Evolutionary conservation across 2,329 filamentous ascomycete genomes (phyloP).

Genomic region (Bertia moriformis): DNA sequence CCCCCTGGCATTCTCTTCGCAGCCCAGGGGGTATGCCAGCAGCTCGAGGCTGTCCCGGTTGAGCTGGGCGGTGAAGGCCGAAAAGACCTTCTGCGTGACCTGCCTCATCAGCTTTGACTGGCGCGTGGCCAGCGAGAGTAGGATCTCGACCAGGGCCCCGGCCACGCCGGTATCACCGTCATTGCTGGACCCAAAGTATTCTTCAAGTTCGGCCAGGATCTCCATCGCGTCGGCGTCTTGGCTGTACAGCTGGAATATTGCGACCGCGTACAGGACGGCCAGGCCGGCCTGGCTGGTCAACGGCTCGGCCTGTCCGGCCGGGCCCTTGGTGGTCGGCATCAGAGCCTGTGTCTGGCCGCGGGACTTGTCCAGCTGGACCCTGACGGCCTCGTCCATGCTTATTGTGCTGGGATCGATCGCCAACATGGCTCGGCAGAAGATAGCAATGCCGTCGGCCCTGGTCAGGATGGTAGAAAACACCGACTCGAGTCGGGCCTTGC

Average conservation of each 20-base stretch:
- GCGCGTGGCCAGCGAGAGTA: constrained; percentile 79
- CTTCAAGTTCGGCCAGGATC: constrained; percentile 67
- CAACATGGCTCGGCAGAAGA: constrained; percentile 37
- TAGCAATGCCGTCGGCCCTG: constrained; percentile 32
- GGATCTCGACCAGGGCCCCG: constrained; percentile 68
- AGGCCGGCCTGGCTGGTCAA: constrained; percentile 42
- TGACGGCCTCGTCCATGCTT: constrained; percentile 37
- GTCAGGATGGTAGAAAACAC: constrained; percentile 42
- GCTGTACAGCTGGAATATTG: constrained; percentile 78
- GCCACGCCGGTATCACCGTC: constrained; percentile 45
- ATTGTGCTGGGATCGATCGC: constrained; percentile 35
- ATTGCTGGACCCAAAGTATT: constrained; percentile 60
- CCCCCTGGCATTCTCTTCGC: constrained; percentile 68
- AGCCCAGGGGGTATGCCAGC: constrained; percentile 53
- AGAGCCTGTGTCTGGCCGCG: constrained; percentile 36
- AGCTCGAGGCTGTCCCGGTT: constrained; percentile 57
- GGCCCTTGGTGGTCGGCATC: constrained; percentile 12
- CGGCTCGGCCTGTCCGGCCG: constrained; percentile 14
- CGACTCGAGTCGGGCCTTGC: constrained; percentile 39
- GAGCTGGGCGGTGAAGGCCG: constrained; percentile 63
- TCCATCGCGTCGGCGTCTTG: constrained; percentile 74
- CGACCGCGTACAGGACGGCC: constrained; percentile 68
- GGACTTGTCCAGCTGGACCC: constrained; percentile 34
- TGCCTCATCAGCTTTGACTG: constrained; percentile 74
- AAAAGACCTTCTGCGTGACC: constrained; percentile 77